These are phyloP conservation scores for Trebouxia sp. DNA, from an alignment of 139 green algal genomes.

Conservation along the genomic window DNA sequence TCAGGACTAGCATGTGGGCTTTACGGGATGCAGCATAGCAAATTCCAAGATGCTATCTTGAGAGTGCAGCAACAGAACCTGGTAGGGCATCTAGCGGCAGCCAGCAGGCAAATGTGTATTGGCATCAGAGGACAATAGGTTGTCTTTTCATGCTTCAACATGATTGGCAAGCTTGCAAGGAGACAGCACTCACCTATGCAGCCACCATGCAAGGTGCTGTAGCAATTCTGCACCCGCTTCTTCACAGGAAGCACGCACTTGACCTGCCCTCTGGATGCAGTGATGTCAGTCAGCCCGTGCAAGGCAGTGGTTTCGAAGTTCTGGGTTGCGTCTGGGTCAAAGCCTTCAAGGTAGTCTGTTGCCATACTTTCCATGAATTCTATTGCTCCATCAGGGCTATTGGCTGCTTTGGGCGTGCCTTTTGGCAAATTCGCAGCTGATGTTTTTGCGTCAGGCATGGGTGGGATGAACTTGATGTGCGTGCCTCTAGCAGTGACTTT, in stretches of 20 bases:
- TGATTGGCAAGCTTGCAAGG: too few species aligned
- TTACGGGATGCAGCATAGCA: too few species aligned
- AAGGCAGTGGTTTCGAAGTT: conserved; percentile 5
- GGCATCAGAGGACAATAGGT: too few species aligned
- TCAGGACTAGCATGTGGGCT: too few species aligned
- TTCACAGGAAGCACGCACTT: conserved; percentile 3
- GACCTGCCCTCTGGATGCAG: background rate
- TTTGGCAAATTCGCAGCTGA: background rate
- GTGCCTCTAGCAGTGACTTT: conserved; percentile 19
- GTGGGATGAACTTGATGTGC: conserved; percentile 24
- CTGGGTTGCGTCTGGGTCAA: background rate
- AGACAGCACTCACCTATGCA: conserved; percentile 13
- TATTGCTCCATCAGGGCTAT: too few species aligned
- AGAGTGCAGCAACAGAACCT: too few species aligned
- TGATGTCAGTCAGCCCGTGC: background rate
- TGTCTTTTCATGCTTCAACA: too few species aligned
- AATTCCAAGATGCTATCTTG: too few species aligned
- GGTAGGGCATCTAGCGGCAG: too few species aligned
- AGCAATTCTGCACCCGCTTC: conserved; percentile 10
- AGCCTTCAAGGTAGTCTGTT: background rate
- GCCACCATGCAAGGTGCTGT: conserved; percentile 14
- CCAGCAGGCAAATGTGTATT: too few species aligned
- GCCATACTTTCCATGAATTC: background rate
- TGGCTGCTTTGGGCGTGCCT: background rate
- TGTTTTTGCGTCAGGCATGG: background rate